A percentile compares a stretch with the other conserved stretches of the same genome.
Conservation (phyloP, 2,329 filamentous ascomycete genomes). For the Aureobasidium mangrovei region DNA sequence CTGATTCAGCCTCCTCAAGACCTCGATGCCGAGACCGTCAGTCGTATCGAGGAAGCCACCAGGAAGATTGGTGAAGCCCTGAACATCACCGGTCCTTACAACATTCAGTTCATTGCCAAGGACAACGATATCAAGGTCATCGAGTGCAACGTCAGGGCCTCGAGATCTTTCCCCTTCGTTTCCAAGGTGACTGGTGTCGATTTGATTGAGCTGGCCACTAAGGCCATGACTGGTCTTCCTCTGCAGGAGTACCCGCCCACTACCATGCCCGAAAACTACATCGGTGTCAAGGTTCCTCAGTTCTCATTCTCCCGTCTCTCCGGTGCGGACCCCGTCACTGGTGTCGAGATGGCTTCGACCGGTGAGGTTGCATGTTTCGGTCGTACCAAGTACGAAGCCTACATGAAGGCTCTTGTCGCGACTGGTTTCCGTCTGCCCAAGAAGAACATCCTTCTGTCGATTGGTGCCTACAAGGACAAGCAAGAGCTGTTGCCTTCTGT, state of each 20-base stretch:
- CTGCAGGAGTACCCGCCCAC: conserved; percentile 74
- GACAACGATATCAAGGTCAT: conserved; percentile 99
- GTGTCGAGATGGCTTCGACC: conserved; percentile 98
- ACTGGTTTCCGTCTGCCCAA: conserved; percentile 95
- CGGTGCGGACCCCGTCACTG: conserved; percentile 88
- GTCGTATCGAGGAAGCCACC: conserved; percentile 87
- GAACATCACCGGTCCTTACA: conserved; percentile 94
- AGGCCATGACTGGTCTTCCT: conserved; percentile 82
- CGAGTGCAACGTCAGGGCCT: conserved; percentile 95
- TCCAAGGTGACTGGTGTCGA: conserved; percentile 98
- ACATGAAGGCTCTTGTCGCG: conserved; percentile 89
- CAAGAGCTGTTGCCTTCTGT: conserved; percentile 93
- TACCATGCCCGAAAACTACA: conserved; percentile 68
- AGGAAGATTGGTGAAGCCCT: conserved; percentile 88
- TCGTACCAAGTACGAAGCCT: conserved; percentile 91
- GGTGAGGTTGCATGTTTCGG: conserved; percentile 97
- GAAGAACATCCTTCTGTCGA: conserved; percentile 89
- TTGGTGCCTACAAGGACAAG: conserved; percentile 97
- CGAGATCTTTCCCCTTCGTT: conserved; percentile 93
- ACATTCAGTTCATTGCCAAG: conserved; percentile 99
- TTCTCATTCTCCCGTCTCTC: conserved; percentile 98
- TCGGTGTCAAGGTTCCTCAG: conserved; percentile 96
- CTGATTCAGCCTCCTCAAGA: conserved; percentile 92
- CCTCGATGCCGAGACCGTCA: conserved; percentile 77
- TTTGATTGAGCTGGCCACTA: conserved; percentile 96